These are phyloP conservation scores for Cryphonectria radicalis DNA, from an alignment of 2,329 filamentous ascomycete species.

Conservation along the genomic window DNA sequence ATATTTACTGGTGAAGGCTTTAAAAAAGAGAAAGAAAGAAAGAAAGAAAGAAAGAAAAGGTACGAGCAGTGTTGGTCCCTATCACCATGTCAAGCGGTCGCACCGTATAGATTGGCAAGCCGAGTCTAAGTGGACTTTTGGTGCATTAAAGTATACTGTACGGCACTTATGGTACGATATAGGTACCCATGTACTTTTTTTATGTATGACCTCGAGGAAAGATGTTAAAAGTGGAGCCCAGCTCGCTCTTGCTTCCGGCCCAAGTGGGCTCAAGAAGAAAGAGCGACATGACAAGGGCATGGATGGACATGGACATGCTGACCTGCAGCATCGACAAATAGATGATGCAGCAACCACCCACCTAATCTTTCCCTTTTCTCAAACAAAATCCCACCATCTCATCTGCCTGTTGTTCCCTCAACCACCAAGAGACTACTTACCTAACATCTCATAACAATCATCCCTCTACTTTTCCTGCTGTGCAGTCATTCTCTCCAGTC, in stretches of 20 bases:
- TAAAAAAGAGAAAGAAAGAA: background rate
- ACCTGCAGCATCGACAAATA: slow-evolving; percentile 9
- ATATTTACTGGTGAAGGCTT: background rate
- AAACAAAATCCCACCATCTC: background rate
- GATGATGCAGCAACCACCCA: background rate
- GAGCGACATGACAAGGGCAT: slow-evolving; percentile 1
- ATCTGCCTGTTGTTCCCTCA: background rate
- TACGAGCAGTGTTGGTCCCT: background rate
- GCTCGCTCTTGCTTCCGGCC: slow-evolving; percentile 4
- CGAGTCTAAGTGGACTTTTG: background rate
- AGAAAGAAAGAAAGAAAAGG: background rate
- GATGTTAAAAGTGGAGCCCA: background rate
- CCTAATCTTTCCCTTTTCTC: background rate
- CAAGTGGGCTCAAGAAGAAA: slow-evolving; percentile 7
- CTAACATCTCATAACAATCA: background rate
- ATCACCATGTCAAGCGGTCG: background rate
- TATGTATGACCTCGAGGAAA: background rate
- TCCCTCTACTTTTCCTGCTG: background rate
- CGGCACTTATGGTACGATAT: slow-evolving; percentile 5
- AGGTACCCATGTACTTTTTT: slow-evolving; percentile 4
- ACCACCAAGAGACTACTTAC: background rate
- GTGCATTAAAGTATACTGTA: background rate
- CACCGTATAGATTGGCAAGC: background rate
- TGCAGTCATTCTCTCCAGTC: background rate
- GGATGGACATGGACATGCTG: slow-evolving; percentile 1